phyloP scores from a whole-genome alignment of 495 filamentous ascomycete genomes.

The Astrocystis sublimbata region DNA sequence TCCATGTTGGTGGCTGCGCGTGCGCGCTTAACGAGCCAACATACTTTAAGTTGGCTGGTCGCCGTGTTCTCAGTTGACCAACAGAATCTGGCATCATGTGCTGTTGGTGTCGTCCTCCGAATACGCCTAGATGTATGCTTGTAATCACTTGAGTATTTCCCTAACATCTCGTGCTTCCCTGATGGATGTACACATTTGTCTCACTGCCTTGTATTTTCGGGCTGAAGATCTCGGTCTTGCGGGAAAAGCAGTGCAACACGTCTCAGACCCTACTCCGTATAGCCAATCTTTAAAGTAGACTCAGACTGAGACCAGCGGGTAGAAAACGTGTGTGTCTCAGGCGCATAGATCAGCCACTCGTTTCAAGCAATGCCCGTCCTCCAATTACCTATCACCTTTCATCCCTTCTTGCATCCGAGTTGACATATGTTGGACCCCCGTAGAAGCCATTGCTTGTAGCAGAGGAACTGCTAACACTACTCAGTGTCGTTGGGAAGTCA shows the following conservation, averaged over 20 bases:
- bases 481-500: too few relatives aligned
- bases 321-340: conserved; percentile 3
- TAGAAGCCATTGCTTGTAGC: neutral
- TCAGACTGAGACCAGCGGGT: neutral
- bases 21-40: neutral
- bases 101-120: neutral
- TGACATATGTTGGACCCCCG: too few relatives aligned
- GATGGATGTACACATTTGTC: neutral
- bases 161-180: neutral
- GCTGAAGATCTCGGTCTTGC: neutral
- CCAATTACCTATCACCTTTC: neutral
- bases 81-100: neutral
- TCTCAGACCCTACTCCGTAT: neutral
- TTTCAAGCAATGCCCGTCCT: neutral
- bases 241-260: conserved; percentile 8
- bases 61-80: neutral
- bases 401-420: too few relatives aligned
- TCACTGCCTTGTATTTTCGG: neutral
- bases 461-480: too few relatives aligned
- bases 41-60: conserved; percentile 16
- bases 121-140: neutral
- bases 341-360: neutral
- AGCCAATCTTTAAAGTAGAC: neutral
- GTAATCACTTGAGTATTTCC: neutral
- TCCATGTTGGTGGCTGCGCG: neutral